Base-by-base conservation (phyloP, 2,329 filamentous ascomycete species). In the Calonectria multiphialidica region DNA sequence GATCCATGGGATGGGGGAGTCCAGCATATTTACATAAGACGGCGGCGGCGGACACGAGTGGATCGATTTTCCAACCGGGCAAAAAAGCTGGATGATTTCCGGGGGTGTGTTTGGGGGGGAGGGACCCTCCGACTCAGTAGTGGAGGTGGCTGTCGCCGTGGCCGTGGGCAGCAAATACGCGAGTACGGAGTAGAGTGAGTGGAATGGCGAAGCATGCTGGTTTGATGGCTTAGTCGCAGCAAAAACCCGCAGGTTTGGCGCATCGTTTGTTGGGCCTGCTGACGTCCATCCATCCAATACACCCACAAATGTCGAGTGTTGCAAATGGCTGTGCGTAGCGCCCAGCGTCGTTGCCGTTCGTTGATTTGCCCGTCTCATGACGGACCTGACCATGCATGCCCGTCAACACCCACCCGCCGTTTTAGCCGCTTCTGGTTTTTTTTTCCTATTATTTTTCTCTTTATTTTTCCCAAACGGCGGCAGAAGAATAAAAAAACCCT, bases 131-230 rank as follows among this genome's bases (percentile, higher is more conserved):
- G 4, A 4, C 8, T 30, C 42, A 68, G 73, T 21, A 68, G 73
- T 21, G 45, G 57, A 47, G 42, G 55, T 71, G 64, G 64, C 42
- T 57, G 64, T 66, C 40, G 70, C 66, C 37, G 45, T 66, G 62
- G 68, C 49, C 44, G 74, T 75, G 74, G 74, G 72, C 61, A 73
- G 67, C 68, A 47, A n/a, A n/a, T n/a, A n/a, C n/a, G n/a, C n/a
- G n/a, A n/a, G n/a, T n/a, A n/a, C n/a, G 66, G 44, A 55, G 66
- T 68, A 30, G 71, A 72, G 75, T 76, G 73, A 72, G 75, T 23
- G 74, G 77, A 74, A 65, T 63, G 66, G 57, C 57, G 66, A 57
- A 62, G 16, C 44, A 62, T 15, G 23, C 40, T 44, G 16, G 16
- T 28, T 33, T 23, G 37, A 45, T 18, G 57, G 57, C 49, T 33